phyloP scores from a whole-genome alignment of 2,329 filamentous ascomycete genomes.

The Geoglossum cookeanum region DNA sequence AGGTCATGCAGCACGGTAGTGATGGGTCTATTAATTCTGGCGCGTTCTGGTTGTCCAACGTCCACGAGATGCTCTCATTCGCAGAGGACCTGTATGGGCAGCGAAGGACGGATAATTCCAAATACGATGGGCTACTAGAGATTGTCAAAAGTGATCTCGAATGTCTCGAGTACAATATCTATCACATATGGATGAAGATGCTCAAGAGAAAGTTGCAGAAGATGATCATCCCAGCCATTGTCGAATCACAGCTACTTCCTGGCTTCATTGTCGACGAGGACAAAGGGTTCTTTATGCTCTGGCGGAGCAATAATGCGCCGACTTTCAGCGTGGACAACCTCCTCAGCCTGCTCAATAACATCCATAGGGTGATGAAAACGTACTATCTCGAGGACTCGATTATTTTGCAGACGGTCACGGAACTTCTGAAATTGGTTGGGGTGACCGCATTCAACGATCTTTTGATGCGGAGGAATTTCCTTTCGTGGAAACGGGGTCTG shows the following conservation, averaged over 20 bases:
- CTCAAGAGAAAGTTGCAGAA: slow-evolving; percentile 98
- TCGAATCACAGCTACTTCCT: slow-evolving; percentile 92
- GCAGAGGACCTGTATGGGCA: slow-evolving; percentile 99
- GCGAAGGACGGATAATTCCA: slow-evolving; percentile 97
- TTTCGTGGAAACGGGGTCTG: slow-evolving; percentile 96
- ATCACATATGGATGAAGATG: slow-evolving; percentile 99
- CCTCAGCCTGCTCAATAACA: slow-evolving; percentile 84
- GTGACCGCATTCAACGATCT: slow-evolving; percentile 98
- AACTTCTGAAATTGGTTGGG: slow-evolving; percentile 79
- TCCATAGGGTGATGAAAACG: slow-evolving; percentile 96
- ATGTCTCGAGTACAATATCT: slow-evolving; percentile 98
- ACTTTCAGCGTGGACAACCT: slow-evolving; percentile 99
- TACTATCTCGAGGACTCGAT: slow-evolving; percentile 95
- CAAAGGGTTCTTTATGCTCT: slow-evolving; percentile 90
- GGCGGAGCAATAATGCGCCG: slow-evolving; percentile 74
- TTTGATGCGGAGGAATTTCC: slow-evolving; percentile 92
- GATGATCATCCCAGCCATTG: slow-evolving; percentile 99
- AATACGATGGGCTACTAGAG: slow-evolving; percentile 91
- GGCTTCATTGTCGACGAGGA: slow-evolving; percentile 98
- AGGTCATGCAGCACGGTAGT: slow-evolving; percentile 97
- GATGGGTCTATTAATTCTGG: slow-evolving; percentile 95
- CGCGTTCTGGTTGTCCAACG: slow-evolving; percentile 97
- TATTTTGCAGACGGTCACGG: slow-evolving; percentile 86
- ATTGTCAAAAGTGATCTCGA: slow-evolving; percentile 99
- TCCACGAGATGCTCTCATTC: slow-evolving; percentile 98